Base-by-base conservation (phyloP, 257 asterid species). In the Prunella vulgaris region DNA sequence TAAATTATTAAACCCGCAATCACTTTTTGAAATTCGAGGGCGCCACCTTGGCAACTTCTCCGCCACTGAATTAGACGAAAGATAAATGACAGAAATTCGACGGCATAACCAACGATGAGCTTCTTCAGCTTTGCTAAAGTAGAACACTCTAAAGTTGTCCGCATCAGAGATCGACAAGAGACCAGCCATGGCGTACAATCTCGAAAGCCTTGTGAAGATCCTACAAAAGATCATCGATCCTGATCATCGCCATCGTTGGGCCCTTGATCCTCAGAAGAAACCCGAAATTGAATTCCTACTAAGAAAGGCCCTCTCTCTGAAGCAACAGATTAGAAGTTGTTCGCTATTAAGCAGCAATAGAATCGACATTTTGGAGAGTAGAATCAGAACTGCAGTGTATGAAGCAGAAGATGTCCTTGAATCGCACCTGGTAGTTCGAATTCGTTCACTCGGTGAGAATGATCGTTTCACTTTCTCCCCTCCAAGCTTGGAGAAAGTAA, bases 101-200 rank as follows among this genome's bases (percentile, higher is more conserved):
- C 44, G 44, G 44, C 44, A 37, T 37, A 37, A 37, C 44, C 44
- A 37, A 37, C 12, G 13, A 9, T 10, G 44, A 10, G 14, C 8
- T 35, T n/a, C 12, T 35, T 35, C 42, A 35, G 1, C 9, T 3
- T 37, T 37, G 44, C 14, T 9, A 37, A 37, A 37, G 14, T 37
- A 10, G 14, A 37, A 37, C 44, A 37, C 3, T 37, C 2, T 37
- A 37, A 37, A 37, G 44, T 10, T 37, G 2, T 7, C 44, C 3
- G 14, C 14, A 1, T 12, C 49, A 40, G 49, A 12, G 49, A 40
- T 2, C 3, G 49, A 12, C 17, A 3, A 37, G 15, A 13, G 17
- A 40, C 6, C 17, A 13, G 17, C 49, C 5, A 70, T 76, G 80
- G 65, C 76, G 18, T 76, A 76, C 60, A 64, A 28, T 58, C 48